A percentile compares a stretch with the other conserved stretches of the same genome.
Conservation (phyloP, 1,284 basidiomycete species). For the Ustilago loliicola region DNA sequence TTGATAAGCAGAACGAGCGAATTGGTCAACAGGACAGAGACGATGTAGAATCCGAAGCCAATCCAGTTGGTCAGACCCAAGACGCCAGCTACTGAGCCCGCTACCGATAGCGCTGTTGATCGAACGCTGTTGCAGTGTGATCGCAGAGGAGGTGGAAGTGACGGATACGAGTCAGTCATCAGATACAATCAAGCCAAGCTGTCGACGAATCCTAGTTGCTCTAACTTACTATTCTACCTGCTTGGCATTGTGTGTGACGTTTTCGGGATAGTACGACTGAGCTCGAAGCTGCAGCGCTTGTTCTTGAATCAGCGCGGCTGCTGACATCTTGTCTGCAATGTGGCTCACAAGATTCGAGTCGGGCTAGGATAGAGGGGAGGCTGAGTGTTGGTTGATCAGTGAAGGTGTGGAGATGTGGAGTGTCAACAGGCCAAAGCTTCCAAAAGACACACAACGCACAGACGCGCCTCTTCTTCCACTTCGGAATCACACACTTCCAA, state of each 20-base stretch:
- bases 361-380: background rate
- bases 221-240: constrained; percentile 63
- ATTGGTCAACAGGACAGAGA: constrained; percentile 59
- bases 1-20: constrained; percentile 53
- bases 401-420: background rate
- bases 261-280: constrained; percentile 62
- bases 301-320: constrained; percentile 44
- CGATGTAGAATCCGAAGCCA: constrained; percentile 65
- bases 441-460: constrained; percentile 12
- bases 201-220: background rate
- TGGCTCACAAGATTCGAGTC: too few species aligned
- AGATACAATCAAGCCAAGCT: background rate
- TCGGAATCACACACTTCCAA: background rate
- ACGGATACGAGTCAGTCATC: background rate
- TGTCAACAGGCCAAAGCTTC: constrained; percentile 1
- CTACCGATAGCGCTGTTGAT: constrained; percentile 61
- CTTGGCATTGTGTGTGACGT: constrained; percentile 60
- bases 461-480: constrained; percentile 14
- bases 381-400: background rate
- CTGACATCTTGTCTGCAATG: constrained; percentile 29
- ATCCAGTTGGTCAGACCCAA: constrained; percentile 65
- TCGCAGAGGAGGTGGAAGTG: background rate
- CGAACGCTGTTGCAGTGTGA: constrained; percentile 48
- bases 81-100: constrained; percentile 62
- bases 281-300: constrained; percentile 48